phyloP scores from a whole-genome alignment of 2,329 filamentous ascomycete species.

The Alternaria brassicae region DNA sequence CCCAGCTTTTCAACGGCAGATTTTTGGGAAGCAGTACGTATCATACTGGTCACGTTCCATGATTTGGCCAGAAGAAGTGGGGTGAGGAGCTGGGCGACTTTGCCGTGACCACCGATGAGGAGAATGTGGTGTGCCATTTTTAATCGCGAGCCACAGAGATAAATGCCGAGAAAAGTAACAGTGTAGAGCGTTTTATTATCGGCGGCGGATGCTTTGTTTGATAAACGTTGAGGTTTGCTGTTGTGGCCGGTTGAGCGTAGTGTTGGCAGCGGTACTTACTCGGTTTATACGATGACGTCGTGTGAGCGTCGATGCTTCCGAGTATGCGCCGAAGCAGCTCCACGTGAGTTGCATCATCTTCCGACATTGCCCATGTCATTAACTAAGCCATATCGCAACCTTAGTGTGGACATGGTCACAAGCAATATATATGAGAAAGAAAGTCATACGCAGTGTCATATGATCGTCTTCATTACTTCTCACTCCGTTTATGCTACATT shows the following conservation, averaged over 20 bases:
- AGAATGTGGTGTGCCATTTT: conserved; percentile 60
- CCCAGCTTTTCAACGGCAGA: conserved; percentile 68
- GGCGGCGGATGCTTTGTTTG: not conserved
- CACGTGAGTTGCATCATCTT: not conserved
- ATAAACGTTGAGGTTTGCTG: not conserved
- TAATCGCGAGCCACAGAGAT: not conserved
- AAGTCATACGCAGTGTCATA: not conserved
- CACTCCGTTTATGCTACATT: not conserved
- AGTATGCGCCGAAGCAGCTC: conserved; percentile 3
- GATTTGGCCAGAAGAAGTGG: conserved; percentile 75
- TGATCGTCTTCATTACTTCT: not conserved
- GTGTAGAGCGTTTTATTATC: not conserved
- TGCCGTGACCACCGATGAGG: conserved; percentile 82
- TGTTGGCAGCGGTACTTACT: not conserved
- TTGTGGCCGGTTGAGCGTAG: not conserved
- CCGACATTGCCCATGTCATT: too few relatives aligned
- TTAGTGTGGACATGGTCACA: not conserved
- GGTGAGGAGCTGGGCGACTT: conserved; percentile 76
- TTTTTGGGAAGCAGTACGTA: conserved; percentile 75
- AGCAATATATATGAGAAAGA: not conserved
- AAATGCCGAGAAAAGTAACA: not conserved
- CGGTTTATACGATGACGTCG: conserved; percentile 24
- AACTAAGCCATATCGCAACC: too few relatives aligned
- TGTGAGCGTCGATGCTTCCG: conserved; percentile 8
- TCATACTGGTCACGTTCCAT: conserved; percentile 80